Base-by-base conservation (phyloP, 2,329 filamentous ascomycete genomes). In the Emergomyces pasteurianus region DNA sequence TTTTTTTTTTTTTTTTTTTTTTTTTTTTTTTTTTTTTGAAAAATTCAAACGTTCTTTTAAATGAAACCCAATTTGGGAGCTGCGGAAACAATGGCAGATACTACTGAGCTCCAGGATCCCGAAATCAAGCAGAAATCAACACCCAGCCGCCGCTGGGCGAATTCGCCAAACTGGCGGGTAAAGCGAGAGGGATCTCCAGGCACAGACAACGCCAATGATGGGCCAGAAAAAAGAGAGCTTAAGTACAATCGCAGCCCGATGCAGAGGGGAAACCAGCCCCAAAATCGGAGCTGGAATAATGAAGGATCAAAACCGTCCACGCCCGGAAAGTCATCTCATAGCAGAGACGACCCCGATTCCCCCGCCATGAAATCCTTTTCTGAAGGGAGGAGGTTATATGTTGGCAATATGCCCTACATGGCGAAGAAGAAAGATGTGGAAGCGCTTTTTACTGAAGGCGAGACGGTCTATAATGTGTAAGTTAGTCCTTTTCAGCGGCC, bases 321-420 rank as follows among this genome's bases (percentile, higher is more conserved):
- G 23, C 47, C 69, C 61, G 68, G 72, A 58, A 66, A 70, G 50
- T 62, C 68, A 18, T 65, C 71, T 49, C 68, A 67, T n/a, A n/a
- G n/a, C 66, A 68, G 64, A 36, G 36, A 59, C 23, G 36, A 56
- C 10, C 5, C n/a, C 23, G 18, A 56, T 28, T 56, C 54, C 1
- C 54, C 54, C 6, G 23, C 54, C 38, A 42, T 36, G 49, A 60
- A 60, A 59, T 72, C 74, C 14, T 74, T 76, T 47, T 70, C 67
- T 5, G 73, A 74, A 61, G 75, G 76, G 21, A 75, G 75, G 53
- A 73, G 79, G 42, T 69, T 83, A 5, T 82, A 83, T 64, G 76
- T 83, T 14, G 81, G 81, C 60, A 83, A 82, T 63, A 73, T 83
- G 68, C 77, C 79, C 0, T 83, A 83, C 66, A 77, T 77, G 58